Evolutionary conservation across 2,329 filamentous ascomycete species (phyloP), one percentile per base, ranked within the genome.

Genomic region (Colletotrichum lentis): DNA sequence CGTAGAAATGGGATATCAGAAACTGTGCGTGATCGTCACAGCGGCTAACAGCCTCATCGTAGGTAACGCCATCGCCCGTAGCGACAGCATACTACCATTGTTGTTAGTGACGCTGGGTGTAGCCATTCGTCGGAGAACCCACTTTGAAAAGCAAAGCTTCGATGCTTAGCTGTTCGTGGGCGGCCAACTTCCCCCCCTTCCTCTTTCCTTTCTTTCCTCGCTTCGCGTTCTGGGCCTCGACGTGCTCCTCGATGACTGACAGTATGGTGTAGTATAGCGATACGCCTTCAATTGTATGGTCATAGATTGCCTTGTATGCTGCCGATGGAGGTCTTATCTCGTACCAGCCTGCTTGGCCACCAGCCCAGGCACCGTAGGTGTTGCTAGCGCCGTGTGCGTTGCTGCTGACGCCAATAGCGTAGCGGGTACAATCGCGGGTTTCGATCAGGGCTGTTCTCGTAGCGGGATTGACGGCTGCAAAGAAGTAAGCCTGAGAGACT

Each of bases 311-410:
- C 58, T 79, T 78, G 75, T 92, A 94, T 2, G 78, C 76, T 11
- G 80, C 74, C n/a, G 85, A 80, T 1, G 91, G 90, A 39, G 80
- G 80, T 37, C 64, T 35, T 49, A 93, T 83, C 73, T 90, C 86
- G 74, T 88, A 92, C 89, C 90, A 93, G 52, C 90, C 90, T 14
- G 88, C 85, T 62, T 81, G 76, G 44, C 88, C 88, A 37, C 83
- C 81, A 1, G 90, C 88, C 91, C 91, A 93, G 37, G 91, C 80
- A n/a, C 86, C 81, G 4, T 86, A 82, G 20, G 82, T 80, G 57
- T 86, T 83, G 16, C 80, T 75, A 35, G 91, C 80, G n/a, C 86
- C 81, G 4, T 86, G 82, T 20, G 82, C 80, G 58, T 86, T 83
- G 16, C 80, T 75, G 31, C 79, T 78, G 50, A 80, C 78, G 54